Evolutionary conservation across 2,329 filamentous ascomycete species (phyloP).

Genomic region (Alternaria sp.): DNA sequence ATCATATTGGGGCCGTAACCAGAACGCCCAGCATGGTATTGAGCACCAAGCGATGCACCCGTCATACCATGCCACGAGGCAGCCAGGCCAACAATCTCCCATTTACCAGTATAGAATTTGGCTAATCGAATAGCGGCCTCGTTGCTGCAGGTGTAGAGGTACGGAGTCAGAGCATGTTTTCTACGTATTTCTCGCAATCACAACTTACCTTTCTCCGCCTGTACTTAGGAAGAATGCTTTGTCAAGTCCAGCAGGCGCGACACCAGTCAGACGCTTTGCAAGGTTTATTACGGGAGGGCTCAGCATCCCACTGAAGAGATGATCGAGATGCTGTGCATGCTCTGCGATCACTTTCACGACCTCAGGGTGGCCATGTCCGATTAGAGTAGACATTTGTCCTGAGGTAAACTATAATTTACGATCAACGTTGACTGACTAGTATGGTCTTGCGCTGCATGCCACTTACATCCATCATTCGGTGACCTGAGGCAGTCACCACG

Average conservation of each 20-base stretch:
- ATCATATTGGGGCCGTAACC: slow-evolving; percentile 60
- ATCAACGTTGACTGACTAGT: background rate
- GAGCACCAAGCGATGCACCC: slow-evolving; percentile 60
- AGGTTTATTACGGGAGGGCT: slow-evolving; percentile 47
- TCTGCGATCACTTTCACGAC: slow-evolving; percentile 41
- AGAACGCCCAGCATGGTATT: slow-evolving; percentile 63
- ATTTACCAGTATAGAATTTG: slow-evolving; percentile 70
- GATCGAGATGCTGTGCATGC: slow-evolving; percentile 42
- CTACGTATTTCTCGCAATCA: background rate
- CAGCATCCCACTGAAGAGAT: slow-evolving; percentile 49
- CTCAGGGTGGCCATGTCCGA: slow-evolving; percentile 47
- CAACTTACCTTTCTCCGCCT: slow-evolving; percentile 36
- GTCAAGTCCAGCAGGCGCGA: slow-evolving; percentile 40
- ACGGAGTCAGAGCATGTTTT: background rate
- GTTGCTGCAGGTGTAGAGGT: slow-evolving; percentile 24
- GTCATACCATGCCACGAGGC: slow-evolving; percentile 70
- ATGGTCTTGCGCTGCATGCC: too few species aligned
- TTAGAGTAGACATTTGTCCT: slow-evolving; percentile 22
- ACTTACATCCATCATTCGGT: slow-evolving; percentile 42
- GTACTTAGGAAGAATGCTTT: slow-evolving; percentile 49
- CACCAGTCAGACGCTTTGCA: slow-evolving; percentile 38
- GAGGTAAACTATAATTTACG: slow-evolving; percentile 11
- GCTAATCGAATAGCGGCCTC: slow-evolving; percentile 73
- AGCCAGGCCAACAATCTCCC: slow-evolving; percentile 69
- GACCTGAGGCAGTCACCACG: slow-evolving; percentile 41